Base-by-base conservation (phyloP, 2,329 filamentous ascomycete species). In the Parastagonospora nodorum region DNA sequence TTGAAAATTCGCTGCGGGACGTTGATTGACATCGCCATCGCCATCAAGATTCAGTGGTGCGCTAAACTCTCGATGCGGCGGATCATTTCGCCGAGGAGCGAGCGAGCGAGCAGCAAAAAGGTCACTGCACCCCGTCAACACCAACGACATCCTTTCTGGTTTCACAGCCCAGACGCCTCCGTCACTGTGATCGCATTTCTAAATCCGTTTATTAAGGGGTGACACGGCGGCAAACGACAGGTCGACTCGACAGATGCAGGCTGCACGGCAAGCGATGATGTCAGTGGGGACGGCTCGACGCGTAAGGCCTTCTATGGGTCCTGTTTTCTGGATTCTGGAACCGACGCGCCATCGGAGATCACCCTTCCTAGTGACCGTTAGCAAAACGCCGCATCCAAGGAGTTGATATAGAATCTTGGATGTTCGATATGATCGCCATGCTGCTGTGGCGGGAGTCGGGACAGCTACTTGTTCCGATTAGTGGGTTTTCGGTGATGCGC, bases 281-380 rank as follows among this genome's bases (percentile, higher is more conserved):
- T 59, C 56, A 59, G 50, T 48, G 45, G 51, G 42, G 40, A 52
- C 57, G 46, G 49, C 49, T 44, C 27, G 48, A 45, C 48, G 48
- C 48, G 45, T 51, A 36, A 36, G 40, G 35, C 35, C 37, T 30
- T 37, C 27, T 33, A 29, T 42, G 29, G 45, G 45, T 44, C 53
- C 55, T 58, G 50, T 36, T 54, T 52, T 56, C 52, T 50, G 55
- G 55, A 48, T 53, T 40, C 48, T 55, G 44, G 47, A 45, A 40
- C 29, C 30, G 15, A n/a, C 24, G 5, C 15, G 9, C 44, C 14
- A 28, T 41, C 31, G 36, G 19, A 42, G 38, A 60, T 55, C 48
- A 33, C 47, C 19, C 11, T 19, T 8, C 6, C 14, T 37, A 57
- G 49, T 53, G 19, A 24, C 19, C 19, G 19, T 24, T 24, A 24